Conservation (phyloP, 1,284 basidiomycete species). For the Irpex sp. region DNA sequence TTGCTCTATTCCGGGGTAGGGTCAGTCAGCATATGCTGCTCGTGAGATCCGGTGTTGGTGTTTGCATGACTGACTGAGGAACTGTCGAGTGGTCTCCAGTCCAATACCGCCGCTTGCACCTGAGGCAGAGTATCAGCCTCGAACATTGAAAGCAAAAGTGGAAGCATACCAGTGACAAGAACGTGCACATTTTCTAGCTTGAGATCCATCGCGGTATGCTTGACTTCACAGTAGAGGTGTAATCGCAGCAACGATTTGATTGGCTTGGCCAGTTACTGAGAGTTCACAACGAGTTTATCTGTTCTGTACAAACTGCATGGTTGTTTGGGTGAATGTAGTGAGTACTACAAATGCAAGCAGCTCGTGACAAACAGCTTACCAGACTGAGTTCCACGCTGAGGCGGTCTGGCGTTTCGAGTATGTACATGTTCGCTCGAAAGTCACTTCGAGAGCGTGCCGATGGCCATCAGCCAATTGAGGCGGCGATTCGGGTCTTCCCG, state of each 20-base stretch:
- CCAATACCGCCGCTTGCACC: slow-evolving; percentile 72
- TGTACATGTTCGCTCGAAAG: too few relatives aligned
- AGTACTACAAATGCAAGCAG: not conserved
- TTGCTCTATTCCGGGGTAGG: slow-evolving; percentile 40
- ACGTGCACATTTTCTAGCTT: slow-evolving; percentile 31
- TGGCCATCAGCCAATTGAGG: too few relatives aligned
- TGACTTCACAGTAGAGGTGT: not conserved
- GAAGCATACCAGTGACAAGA: slow-evolving; percentile 30
- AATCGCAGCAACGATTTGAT: not conserved
- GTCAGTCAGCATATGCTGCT: not conserved
- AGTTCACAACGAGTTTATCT: not conserved
- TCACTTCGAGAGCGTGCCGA: too few relatives aligned
- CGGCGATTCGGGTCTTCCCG: too few relatives aligned
- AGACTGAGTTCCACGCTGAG: not conserved
- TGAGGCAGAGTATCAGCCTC: slow-evolving; percentile 16
- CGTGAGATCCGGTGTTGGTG: not conserved
- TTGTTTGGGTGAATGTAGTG: not conserved
- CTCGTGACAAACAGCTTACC: not conserved
- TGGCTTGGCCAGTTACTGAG: not conserved
- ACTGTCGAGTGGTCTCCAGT: slow-evolving; percentile 49
- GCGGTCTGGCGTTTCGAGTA: too few relatives aligned
- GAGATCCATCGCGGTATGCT: slow-evolving; percentile 26
- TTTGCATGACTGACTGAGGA: slow-evolving; percentile 40
- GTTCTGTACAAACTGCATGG: not conserved
- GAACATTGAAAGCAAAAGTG: not conserved